Conservation (phyloP, 768 basidiomycete genomes). For the Podaxis sp. region DNA sequence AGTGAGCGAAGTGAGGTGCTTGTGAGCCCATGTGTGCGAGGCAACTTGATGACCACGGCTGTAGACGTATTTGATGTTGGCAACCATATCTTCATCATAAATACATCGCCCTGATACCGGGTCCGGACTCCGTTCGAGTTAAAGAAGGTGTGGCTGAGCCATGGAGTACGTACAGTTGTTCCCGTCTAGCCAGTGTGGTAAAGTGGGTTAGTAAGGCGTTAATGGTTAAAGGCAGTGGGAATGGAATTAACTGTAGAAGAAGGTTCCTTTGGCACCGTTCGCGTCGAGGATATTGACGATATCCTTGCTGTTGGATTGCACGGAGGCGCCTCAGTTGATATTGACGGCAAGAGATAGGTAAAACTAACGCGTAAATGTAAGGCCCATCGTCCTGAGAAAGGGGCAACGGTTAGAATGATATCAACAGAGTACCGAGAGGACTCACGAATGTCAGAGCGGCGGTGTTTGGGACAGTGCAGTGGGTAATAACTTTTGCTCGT, state of each 20-base stretch:
- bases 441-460: constrained; percentile 34
- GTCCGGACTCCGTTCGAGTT: neutral
- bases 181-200: constrained; percentile 24
- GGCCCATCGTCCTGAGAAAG: constrained; percentile 34
- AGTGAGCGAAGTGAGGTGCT: constrained; percentile 28
- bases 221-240: neutral
- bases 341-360: neutral
- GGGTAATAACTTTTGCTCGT: constrained; percentile 24
- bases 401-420: neutral
- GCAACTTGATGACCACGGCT: constrained; percentile 40
- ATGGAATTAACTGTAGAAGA: constrained; percentile 35
- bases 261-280: constrained; percentile 38
- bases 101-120: constrained; percentile 32
- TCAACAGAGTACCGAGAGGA: neutral
- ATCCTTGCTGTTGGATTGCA: constrained; percentile 22
- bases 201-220: neutral
- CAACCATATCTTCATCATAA: constrained; percentile 25
- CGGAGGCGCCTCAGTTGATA: neutral
- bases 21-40: constrained; percentile 46
- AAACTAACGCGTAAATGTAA: constrained; percentile 25
- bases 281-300: constrained; percentile 30
- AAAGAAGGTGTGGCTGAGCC: neutral
- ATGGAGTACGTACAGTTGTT: constrained; percentile 31
- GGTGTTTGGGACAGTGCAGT: constrained; percentile 32
- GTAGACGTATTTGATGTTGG: constrained; percentile 34